A percentile compares a stretch with the other conserved stretches of the same genome.
Conservation (phyloP, 2,329 filamentous ascomycete species). For the Teratosphaeriaceae sp. region DNA sequence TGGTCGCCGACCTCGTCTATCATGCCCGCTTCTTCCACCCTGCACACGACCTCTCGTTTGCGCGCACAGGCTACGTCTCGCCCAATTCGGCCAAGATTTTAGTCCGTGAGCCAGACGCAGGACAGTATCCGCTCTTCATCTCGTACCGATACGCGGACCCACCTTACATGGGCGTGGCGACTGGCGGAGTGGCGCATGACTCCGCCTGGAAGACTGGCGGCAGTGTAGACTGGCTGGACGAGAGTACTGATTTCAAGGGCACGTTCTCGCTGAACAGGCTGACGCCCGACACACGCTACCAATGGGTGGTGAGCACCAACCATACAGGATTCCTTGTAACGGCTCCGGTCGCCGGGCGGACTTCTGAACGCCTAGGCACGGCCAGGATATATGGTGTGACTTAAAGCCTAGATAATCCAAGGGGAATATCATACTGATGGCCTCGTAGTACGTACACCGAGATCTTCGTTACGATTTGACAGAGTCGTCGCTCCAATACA, state of each 20-base stretch:
- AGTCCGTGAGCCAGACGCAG: constrained; percentile 72
- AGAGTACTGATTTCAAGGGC: constrained; percentile 77
- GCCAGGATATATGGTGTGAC: constrained; percentile 68
- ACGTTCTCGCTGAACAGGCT: constrained; percentile 62
- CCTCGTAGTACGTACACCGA: no score
- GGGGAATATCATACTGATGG: no score
- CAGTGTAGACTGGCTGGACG: constrained; percentile 57
- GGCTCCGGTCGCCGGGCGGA: constrained; percentile 62
- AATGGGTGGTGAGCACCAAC: constrained; percentile 82
- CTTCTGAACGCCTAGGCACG: constrained; percentile 45
- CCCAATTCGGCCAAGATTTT: constrained; percentile 71
- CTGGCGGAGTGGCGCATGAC: constrained; percentile 33
- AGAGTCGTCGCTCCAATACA: no score
- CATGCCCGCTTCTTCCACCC: constrained; percentile 64
- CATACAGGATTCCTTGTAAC: constrained; percentile 75
- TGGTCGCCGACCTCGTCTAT: constrained; percentile 72
- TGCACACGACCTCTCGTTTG: constrained; percentile 72
- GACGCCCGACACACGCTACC: constrained; percentile 66
- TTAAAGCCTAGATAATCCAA: no score
- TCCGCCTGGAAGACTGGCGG: constrained; percentile 63
- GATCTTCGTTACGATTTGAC: no score
- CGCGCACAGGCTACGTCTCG: constrained; percentile 80
- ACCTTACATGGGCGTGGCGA: constrained; percentile 29
- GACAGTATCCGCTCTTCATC: constrained; percentile 68
- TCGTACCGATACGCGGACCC: constrained; percentile 46